Base-by-base conservation (phyloP, 2,329 filamentous ascomycete species). In the Claviceps cyperi region DNA sequence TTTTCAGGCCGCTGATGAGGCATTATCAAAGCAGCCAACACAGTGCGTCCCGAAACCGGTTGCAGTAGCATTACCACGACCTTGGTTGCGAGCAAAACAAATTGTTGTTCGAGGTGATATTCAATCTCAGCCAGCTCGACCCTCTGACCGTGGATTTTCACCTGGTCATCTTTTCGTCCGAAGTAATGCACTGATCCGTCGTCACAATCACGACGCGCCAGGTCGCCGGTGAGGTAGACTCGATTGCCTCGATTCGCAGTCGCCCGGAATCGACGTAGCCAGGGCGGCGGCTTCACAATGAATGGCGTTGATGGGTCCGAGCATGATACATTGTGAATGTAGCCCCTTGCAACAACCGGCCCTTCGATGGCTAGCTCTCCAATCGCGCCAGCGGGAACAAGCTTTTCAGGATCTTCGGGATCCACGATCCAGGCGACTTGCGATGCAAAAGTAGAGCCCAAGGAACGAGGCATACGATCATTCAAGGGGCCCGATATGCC, bases 61-160 rank as follows among this genome's bases (percentile, higher is more conserved):
- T 9, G 28, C 1, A 28, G 8, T 28, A 28, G 28, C 28, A 28
- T 28, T 28, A 45, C 43, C 9, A 45, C 24, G 8, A 45, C 43
- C 24, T 45, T 45, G 24, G 15, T 9, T 45, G 21, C 43, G 14
- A 45, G 22, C n/a, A 15, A 45, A 5, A n/a, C 15, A 37, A 38
- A 48, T 17, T 32, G 21, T 32, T 17, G 21, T 22, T 17, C 28
- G 41, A 52, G 47, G 17, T 49, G 43, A 14, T 36, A 32, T 35
- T 57, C 56, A 14, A 57, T 46, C 28, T 54, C 55, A 6, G 43
- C 52, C 11, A 74, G 64, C 61, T 73, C 79, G 46, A 76, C 64
- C 47, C 75, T 60, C 52, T 71, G 77, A 19, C 79, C 79, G 24
- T 70, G 66, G 8, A 80, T 58, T 58, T 80, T 80, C 43, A 79